Conservation (phyloP, 2,329 filamentous ascomycete species). For the Hymenoscyphus fraxineus region DNA sequence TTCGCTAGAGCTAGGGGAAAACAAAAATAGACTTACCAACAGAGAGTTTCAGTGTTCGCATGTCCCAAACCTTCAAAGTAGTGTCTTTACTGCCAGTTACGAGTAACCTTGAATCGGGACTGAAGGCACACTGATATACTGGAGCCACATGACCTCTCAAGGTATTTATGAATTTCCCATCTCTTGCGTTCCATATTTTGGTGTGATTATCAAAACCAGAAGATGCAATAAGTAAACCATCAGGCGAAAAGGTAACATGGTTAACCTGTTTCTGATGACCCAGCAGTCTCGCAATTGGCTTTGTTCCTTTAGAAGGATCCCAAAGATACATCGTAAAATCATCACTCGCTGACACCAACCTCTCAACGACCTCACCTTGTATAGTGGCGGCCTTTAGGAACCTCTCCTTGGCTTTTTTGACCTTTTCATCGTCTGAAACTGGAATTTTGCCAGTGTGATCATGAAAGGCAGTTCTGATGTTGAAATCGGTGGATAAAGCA, state of each 20-base stretch:
- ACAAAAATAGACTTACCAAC: conserved; percentile 33
- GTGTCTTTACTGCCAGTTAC: conserved; percentile 82
- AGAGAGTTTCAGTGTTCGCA: conserved; percentile 76
- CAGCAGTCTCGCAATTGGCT: conserved; percentile 82
- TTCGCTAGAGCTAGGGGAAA: background rate
- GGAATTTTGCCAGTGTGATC: conserved; percentile 77
- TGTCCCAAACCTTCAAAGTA: conserved; percentile 71
- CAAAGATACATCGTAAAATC: conserved; percentile 97
- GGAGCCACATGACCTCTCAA: conserved; percentile 85
- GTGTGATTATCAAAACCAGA: conserved; percentile 92
- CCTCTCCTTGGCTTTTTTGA: conserved; percentile 70
- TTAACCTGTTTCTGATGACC: conserved; percentile 97
- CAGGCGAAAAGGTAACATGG: conserved; percentile 89
- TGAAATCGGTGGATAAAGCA: conserved; percentile 88
- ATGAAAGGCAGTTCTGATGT: conserved; percentile 77
- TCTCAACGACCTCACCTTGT: conserved; percentile 73
- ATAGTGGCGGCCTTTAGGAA: conserved; percentile 83
- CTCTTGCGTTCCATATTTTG: conserved; percentile 80
- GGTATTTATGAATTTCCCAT: conserved; percentile 78
- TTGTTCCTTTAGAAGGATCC: conserved; percentile 74
- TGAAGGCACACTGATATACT: conserved; percentile 91
- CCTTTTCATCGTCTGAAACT: conserved; percentile 63
- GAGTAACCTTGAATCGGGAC: conserved; percentile 82
- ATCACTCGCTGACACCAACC: conserved; percentile 84
- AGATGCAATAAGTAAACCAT: conserved; percentile 82